Evolutionary conservation across 352 stramenopile species (phyloP).

Genomic region (Phytophthora palmivora): DNA sequence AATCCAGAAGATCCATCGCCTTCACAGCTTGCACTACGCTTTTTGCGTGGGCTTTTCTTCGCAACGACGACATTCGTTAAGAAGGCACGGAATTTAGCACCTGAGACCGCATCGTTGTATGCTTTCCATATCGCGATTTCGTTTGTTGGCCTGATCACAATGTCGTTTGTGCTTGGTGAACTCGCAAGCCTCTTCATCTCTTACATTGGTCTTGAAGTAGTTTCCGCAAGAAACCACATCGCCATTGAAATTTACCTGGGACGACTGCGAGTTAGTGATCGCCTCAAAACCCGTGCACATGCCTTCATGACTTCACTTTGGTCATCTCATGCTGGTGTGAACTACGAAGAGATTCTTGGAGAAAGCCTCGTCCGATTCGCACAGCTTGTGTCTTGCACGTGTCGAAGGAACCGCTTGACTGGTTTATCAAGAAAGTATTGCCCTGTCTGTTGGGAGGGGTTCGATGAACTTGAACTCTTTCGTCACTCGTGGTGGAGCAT

Average conservation of each 20-base stretch:
- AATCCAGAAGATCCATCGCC: conserved; percentile 24
- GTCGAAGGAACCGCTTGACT: conserved; percentile 40
- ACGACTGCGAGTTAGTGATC: conserved; percentile 39
- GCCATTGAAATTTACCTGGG: conserved; percentile 54
- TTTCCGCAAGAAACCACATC: conserved; percentile 68
- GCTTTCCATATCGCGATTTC: conserved; percentile 55
- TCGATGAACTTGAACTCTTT: conserved; percentile 35
- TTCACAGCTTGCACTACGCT: conserved; percentile 34
- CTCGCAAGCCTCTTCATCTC: conserved; percentile 61
- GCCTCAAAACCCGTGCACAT: conserved; percentile 41
- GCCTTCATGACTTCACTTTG: conserved; percentile 61
- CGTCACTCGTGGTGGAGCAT: conserved; percentile 40
- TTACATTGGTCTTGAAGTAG: conserved; percentile 63
- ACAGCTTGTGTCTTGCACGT: conserved; percentile 57
- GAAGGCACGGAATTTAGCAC: conserved; percentile 37
- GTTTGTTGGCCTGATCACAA: conserved; percentile 54
- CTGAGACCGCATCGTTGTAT: conserved; percentile 35
- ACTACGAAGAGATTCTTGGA: conserved; percentile 56
- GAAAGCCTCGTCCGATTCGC: conserved; percentile 54
- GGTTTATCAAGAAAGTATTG: conserved; percentile 48
- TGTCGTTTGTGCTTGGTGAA: conserved; percentile 65
- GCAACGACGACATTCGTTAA: conserved; percentile 54
- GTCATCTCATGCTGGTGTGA: conserved; percentile 62
- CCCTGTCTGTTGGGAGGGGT: conserved; percentile 30
- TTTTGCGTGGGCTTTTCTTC: conserved; percentile 61